Percentiles rank a stretch among this genome's conserved stretches.
Conservation (phyloP, 352 stramenopile species). For the Globisporangium heterothallicum region DNA sequence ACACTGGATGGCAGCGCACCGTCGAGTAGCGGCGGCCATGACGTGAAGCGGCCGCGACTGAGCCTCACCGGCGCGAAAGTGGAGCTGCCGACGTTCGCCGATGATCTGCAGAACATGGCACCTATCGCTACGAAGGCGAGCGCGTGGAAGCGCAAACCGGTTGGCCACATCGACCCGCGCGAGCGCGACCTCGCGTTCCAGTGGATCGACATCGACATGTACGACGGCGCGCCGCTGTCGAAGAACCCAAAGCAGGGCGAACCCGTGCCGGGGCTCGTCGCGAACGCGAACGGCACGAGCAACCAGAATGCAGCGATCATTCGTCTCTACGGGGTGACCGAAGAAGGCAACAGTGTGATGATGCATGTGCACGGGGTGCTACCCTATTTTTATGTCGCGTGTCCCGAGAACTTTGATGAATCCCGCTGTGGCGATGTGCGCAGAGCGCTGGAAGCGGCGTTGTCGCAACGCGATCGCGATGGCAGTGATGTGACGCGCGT, state of each 20-base stretch:
- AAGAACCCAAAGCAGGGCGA: constrained; percentile 83
- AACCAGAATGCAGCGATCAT: constrained; percentile 89
- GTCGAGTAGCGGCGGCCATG: not conserved
- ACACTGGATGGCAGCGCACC: not conserved
- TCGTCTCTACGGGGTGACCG: constrained; percentile 95
- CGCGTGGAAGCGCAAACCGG: constrained; percentile 49
- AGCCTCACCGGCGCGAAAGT: constrained; percentile 18
- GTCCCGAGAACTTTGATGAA: constrained; percentile 61
- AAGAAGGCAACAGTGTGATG: constrained; percentile 93
- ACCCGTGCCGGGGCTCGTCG: constrained; percentile 63
- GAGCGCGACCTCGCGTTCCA: constrained; percentile 79
- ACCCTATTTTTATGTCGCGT: constrained; percentile 95
- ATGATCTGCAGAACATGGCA: constrained; percentile 56
- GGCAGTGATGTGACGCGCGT: constrained; percentile 37
- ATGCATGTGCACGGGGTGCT: constrained; percentile 97
- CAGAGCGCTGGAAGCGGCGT: constrained; percentile 45
- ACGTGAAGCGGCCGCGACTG: constrained; percentile 34
- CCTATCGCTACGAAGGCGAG: constrained; percentile 57
- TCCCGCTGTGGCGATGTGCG: constrained; percentile 67
- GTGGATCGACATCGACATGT: constrained; percentile 99
- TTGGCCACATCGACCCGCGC: constrained; percentile 30
- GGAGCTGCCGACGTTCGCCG: constrained; percentile 35
- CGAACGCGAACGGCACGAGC: constrained; percentile 88
- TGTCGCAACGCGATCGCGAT: constrained; percentile 52
- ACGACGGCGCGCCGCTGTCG: constrained; percentile 83